These are phyloP conservation scores for Micractinium conductrix DNA, from an alignment of 139 green algal genomes.

Conservation along the genomic window DNA sequence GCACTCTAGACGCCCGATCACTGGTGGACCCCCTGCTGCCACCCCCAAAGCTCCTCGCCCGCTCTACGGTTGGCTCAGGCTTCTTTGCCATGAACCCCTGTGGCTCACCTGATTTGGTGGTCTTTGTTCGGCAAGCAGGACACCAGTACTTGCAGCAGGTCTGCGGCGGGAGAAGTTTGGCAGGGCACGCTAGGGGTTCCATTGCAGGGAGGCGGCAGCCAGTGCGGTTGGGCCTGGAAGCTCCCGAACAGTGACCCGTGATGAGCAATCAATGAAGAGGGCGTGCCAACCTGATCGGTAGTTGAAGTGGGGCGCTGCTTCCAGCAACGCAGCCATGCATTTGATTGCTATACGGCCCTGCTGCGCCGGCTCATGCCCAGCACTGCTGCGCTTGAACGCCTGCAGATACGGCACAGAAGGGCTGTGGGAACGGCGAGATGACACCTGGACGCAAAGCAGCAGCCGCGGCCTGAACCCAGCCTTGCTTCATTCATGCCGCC, in stretches of 20 bases:
- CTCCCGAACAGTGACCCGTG: too few relatives aligned
- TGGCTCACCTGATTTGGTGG: conserved; percentile 36
- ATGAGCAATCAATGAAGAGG: too few relatives aligned
- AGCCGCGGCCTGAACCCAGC: neutral
- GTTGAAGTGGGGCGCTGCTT: conserved; percentile 87
- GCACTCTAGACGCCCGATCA: too few relatives aligned
- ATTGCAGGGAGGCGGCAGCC: too few relatives aligned
- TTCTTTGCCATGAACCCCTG: too few relatives aligned
- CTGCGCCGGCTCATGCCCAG: conserved; percentile 16
- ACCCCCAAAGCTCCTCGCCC: too few relatives aligned
- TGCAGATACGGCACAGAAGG: neutral
- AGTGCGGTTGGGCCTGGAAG: too few relatives aligned
- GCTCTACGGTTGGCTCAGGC: too few relatives aligned
- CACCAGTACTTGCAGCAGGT: conserved; percentile 82
- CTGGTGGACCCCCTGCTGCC: too few relatives aligned
- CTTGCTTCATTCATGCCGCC: neutral
- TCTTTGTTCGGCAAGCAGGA: conserved; percentile 68
- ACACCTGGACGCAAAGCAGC: neutral
- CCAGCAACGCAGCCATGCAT: conserved; percentile 82
- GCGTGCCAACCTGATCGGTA: conserved; percentile 49
- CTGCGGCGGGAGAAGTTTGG: conserved; percentile 16
- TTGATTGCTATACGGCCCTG: conserved; percentile 65
- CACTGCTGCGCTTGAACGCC: conserved; percentile 4
- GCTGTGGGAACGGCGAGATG: neutral
- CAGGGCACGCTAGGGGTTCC: too few relatives aligned